A percentile compares a stretch with the other conserved stretches of the same genome.
These are phyloP conservation scores for Jatropha multifida DNA, from an alignment of 441 rosid genomes.

Conservation along the genomic window DNA sequence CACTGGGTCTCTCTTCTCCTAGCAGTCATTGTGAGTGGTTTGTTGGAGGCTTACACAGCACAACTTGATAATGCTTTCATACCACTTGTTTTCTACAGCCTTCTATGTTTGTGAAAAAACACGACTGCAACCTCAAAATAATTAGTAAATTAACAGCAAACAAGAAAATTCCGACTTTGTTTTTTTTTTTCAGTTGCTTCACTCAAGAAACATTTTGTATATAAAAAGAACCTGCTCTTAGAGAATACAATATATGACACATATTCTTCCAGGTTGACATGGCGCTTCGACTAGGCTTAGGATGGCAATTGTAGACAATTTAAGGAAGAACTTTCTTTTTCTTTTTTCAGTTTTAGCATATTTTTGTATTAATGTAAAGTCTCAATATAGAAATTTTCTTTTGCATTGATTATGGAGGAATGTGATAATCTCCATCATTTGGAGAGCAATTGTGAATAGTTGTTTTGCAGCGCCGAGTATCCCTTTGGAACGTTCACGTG, in stretches of 20 bases:
- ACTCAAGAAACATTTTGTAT: neutral
- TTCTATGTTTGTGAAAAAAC: slow-evolving; percentile 62
- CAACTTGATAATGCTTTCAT: slow-evolving; percentile 95
- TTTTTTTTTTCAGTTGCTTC: neutral
- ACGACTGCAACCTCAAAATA: neutral
- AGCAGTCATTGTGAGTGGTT: slow-evolving; percentile 71
- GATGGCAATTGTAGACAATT: neutral
- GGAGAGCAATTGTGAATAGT: no score
- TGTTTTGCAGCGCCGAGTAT: no score
- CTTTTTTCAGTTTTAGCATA: neutral
- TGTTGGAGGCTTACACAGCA: slow-evolving; percentile 95
- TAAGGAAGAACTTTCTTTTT: neutral
- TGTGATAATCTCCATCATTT: no score
- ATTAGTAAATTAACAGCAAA: neutral
- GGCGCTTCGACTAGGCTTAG: neutral
- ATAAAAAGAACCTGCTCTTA: slow-evolving; percentile 6
- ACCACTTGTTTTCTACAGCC: slow-evolving; percentile 93
- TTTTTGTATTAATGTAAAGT: neutral
- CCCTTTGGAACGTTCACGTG: no score
- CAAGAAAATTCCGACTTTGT: neutral
- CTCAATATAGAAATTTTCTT: neutral
- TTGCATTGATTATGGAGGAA: no score
- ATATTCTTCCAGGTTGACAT: neutral
- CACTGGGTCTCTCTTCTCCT: slow-evolving; percentile 82
- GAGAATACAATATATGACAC: slow-evolving; percentile 9